Evolutionary conservation across 2,329 filamentous ascomycete species (phyloP), one percentile per base, ranked within the genome.

Genomic region (Chaetomiaceae sp.): DNA sequence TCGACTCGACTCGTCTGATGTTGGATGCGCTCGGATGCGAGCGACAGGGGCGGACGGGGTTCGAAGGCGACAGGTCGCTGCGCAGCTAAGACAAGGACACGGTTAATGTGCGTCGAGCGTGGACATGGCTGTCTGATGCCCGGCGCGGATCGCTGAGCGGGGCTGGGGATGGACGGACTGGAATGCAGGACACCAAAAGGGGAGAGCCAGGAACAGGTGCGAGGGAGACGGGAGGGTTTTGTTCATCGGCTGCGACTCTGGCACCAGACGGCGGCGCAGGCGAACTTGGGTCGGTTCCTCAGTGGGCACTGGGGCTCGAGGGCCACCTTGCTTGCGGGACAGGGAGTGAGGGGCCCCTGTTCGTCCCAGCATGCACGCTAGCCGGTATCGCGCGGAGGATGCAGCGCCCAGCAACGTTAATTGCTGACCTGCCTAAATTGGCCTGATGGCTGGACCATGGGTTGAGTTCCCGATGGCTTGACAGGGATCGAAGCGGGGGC

Each of bases 391-490:
- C 56, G 57, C 61, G 56, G 63, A 61, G 55, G 58, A 61, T 64
- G 61, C 61, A 64, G 57, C 58, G 62, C 61, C 62, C 50, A 53
- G 59, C 51, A 48, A 47, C 29, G 43, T 51, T 52, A 53, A 61
- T 57, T 50, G 54, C 48, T 56, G 61, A 65, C 64, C 64, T 65
- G 64, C 64, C 64, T 65, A 65, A 65, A 63, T 61, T 58, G 63
- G 64, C 48, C 48, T 60, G 59, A 64, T 54, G 61, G 59, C 60
- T 63, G 55, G 60, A 29, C 45, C 20, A 57, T 58, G 59, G 60
- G 58, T 58, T 55, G 47, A 50, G 51, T 33, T 52, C 55, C 58
- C 58, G 54, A 53, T 50, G 53, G 51, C 42, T 36, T 39, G 58
- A 54, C 55, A 58, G 48, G 59, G 61, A 56, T 56, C 38, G 54